Conservation (phyloP, 176 grass and related monocot genomes). For the Oryza brachyantha region DNA sequence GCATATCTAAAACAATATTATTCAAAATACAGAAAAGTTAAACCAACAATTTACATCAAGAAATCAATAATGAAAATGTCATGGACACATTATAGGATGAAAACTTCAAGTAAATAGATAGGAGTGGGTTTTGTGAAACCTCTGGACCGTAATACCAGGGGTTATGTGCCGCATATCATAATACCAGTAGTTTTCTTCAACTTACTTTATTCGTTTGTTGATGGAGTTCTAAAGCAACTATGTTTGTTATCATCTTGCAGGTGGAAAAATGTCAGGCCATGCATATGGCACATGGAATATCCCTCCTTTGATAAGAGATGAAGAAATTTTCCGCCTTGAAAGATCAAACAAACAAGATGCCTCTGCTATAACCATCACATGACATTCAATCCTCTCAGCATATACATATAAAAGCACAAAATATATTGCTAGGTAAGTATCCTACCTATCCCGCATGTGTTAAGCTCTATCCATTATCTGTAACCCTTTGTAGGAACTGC, state of each 20-base stretch:
- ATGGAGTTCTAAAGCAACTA: background rate
- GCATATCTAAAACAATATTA: too few relatives aligned
- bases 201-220: too few relatives aligned
- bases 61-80: too few relatives aligned
- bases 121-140: too few relatives aligned
- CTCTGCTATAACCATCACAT: conserved; percentile 17
- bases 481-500: background rate
- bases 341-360: conserved; percentile 17
- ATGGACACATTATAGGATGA: too few relatives aligned
- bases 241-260: conserved; percentile 35
- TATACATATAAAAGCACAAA: background rate
- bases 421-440: background rate
- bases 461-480: background rate
- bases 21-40: too few relatives aligned
- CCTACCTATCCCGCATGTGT: background rate
- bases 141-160: too few relatives aligned
- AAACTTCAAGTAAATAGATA: too few relatives aligned
- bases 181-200: too few relatives aligned
- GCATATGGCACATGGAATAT: conserved; percentile 83
- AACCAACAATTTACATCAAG: too few relatives aligned
- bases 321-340: conserved; percentile 58
- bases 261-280: conserved; percentile 61
- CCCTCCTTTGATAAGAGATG: conserved; percentile 68
- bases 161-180: too few relatives aligned
- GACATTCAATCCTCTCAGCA: conserved; percentile 3